phyloP scores from a whole-genome alignment of 2,329 filamentous ascomycete species.

The Monilinia fructigena region DNA sequence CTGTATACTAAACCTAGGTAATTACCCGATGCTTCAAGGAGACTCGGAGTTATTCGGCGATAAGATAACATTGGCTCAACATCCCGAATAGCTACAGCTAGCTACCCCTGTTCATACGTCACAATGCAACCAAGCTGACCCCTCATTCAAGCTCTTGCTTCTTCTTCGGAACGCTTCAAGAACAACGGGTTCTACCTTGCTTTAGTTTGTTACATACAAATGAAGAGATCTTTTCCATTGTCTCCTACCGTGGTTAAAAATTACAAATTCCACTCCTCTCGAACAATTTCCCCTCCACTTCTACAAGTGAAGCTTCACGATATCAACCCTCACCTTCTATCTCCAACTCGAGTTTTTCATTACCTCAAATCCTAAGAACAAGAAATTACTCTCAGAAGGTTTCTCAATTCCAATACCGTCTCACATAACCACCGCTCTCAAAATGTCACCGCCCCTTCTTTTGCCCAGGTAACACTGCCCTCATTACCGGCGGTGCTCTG shows the following conservation, averaged over 20 bases:
- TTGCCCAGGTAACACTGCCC: slow-evolving; percentile 58
- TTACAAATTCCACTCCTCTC: background rate
- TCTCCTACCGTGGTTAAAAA: background rate
- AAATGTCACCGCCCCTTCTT: slow-evolving; percentile 42
- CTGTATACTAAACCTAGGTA: background rate
- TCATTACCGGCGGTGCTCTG: slow-evolving; percentile 80
- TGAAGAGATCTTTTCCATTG: background rate
- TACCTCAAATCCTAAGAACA: background rate
- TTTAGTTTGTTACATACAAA: slow-evolving; percentile 9
- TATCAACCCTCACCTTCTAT: slow-evolving; percentile 38
- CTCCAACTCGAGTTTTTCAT: slow-evolving; percentile 33
- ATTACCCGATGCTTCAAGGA: background rate
- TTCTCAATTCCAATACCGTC: background rate
- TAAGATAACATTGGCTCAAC: background rate
- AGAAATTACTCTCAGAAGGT: background rate
- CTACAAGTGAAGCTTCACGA: background rate
- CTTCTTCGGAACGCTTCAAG: background rate
- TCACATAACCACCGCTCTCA: background rate
- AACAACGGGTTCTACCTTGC: background rate
- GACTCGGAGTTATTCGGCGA: background rate
- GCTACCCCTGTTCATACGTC: slow-evolving; percentile 10
- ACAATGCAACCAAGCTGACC: slow-evolving; percentile 9
- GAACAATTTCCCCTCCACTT: background rate
- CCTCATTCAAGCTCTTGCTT: background rate
- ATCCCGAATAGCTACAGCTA: slow-evolving; percentile 4